Evolutionary conservation across 164 flowering plant genomes (phyloP), one percentile per base, ranked within the genome.

Genomic region (Magnolia kwangsiensis): DNA sequence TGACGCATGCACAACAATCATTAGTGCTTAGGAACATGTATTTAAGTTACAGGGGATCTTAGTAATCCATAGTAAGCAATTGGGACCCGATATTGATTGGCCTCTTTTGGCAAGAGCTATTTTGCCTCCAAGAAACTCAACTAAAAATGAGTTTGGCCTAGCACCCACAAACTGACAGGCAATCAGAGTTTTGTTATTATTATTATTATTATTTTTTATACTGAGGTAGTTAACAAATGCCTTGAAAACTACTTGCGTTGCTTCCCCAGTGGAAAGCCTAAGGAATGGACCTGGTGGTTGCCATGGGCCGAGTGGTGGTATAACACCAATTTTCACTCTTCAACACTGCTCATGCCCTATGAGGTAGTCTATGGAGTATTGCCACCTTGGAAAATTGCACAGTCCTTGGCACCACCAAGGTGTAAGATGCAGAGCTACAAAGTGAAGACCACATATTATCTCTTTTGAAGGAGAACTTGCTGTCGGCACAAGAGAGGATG

Each of bases 171-270:
- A 45, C 19, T 7, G 73, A 71, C 16, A 18, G 59, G 16, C n/a
- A 45, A 37, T 27, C 29, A 27, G 29, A 27, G 29, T 27, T 27
- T 27, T 27, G 29, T 27, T 27, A 27, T 27, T 27, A 27, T 27
- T 27, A 27, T 27, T 27, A 27, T 27, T 27, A 27, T 27, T 27
- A 27, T 27, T 27, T 1, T 27, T 27, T 27, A 27, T 27, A 71
- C 24, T 6, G 73, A 71, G 24, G 16, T 71, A 20, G 73, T 71
- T 45, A 71, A 71, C 31, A 13, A 20, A 8, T 71, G 73, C 59
- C 59, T 71, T 4, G 73, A 71, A 50, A 20, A 45, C 13, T 20
- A 50, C 27, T 71, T 51, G 58, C 0, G 7, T 8, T 51, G 58
- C 58, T 51, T 51, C 14, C 11, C 14, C 1, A 51, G 9, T 8